Evolutionary conservation across 2,329 filamentous ascomycete genomes (phyloP).

Genomic region (Mariannaea sp.): DNA sequence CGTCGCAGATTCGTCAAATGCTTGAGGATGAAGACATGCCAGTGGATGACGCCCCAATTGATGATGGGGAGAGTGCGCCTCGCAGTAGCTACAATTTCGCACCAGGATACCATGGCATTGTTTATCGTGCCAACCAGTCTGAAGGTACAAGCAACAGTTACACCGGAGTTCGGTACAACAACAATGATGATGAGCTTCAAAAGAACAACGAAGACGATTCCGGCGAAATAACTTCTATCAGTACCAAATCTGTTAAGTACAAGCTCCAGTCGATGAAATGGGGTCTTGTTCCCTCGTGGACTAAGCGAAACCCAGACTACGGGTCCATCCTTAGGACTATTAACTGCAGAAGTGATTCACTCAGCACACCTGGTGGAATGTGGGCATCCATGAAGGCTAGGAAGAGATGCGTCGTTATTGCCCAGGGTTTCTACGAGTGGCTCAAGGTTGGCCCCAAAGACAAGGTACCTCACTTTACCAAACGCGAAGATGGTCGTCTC

Average conservation of each 20-base stretch:
- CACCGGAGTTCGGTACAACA: conserved; percentile 48
- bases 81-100: conserved; percentile 91
- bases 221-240: not conserved
- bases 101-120: conserved; percentile 81
- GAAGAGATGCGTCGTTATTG: conserved; percentile 86
- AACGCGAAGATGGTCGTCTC: conserved; percentile 77
- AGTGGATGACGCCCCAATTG: conserved; percentile 71
- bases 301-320: conserved; percentile 80
- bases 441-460: conserved; percentile 77
- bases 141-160: conserved; percentile 53
- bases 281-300: conserved; percentile 95
- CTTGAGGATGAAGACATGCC: conserved; percentile 76
- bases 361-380: conserved; percentile 77
- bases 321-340: conserved; percentile 82
- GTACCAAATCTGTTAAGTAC: conserved; percentile 59
- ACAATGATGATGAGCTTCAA: conserved; percentile 23
- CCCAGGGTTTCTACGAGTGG: conserved; percentile 97
- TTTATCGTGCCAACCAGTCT: conserved; percentile 78
- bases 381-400: conserved; percentile 90
- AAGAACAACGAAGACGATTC: not conserved
- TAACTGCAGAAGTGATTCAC: conserved; percentile 90
- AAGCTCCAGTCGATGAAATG: conserved; percentile 94
- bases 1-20: conserved; percentile 74
- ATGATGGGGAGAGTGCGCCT: conserved; percentile 64
- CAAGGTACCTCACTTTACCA: conserved; percentile 83